Conservation (phyloP, 1,284 basidiomycete species). For the Leucoagaricus sp. region DNA sequence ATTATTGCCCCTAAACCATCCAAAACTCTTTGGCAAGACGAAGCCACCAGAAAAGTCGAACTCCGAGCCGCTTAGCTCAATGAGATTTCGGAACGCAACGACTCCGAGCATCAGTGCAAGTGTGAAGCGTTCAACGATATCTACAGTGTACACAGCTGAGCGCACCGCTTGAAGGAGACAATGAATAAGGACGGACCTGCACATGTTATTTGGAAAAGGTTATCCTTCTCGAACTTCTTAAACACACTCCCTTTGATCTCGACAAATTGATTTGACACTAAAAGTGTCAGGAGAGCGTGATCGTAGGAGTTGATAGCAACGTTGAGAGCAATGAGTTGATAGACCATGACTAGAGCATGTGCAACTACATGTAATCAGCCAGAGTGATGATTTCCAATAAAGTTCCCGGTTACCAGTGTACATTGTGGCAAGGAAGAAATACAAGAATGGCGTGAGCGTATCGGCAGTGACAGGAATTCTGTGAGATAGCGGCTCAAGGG, state of each 20-base stretch:
- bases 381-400: slow-evolving; percentile 1
- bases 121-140: slow-evolving; percentile 98
- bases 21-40: slow-evolving; percentile 82
- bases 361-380: slow-evolving; percentile 51
- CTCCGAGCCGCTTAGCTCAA: slow-evolving; percentile 91
- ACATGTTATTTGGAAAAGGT: slow-evolving; percentile 98
- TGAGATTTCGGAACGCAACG: slow-evolving; percentile 93
- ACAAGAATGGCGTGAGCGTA: slow-evolving; percentile 79
- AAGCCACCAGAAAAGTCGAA: slow-evolving; percentile 75
- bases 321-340: slow-evolving; percentile 94
- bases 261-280: slow-evolving; percentile 98
- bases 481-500: slow-evolving; percentile 76
- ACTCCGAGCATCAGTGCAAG: slow-evolving; percentile 89
- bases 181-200: slow-evolving; percentile 58
- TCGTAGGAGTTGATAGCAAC: slow-evolving; percentile 99
- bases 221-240: slow-evolving; percentile 99
- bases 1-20: slow-evolving; percentile 78
- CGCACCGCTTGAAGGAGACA: not conserved
- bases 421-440: slow-evolving; percentile 80
- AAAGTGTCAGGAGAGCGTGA: slow-evolving; percentile 90
- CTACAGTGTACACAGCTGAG: slow-evolving; percentile 40
- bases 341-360: slow-evolving; percentile 95
- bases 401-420: slow-evolving; percentile 74
- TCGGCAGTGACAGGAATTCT: slow-evolving; percentile 58
- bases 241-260: slow-evolving; percentile 99